phyloP scores from a whole-genome alignment of 768 basidiomycete species.

The Sarcomyxa edulis region DNA sequence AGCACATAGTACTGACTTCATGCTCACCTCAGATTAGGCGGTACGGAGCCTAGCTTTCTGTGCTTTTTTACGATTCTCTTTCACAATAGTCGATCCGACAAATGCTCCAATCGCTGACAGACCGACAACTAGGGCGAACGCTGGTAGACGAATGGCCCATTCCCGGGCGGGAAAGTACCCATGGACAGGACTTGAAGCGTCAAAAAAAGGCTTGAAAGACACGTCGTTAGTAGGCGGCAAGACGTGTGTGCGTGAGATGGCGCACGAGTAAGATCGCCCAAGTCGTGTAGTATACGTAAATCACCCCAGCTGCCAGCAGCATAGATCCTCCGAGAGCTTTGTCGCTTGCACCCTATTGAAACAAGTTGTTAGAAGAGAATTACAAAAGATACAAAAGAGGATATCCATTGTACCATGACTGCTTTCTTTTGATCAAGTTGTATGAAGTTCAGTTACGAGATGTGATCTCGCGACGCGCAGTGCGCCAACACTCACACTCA shows the following conservation, averaged over 20 bases:
- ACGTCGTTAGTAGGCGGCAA: slow-evolving; percentile 4
- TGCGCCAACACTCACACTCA: no score
- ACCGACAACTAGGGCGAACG: slow-evolving; percentile 76
- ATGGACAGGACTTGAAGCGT: slow-evolving; percentile 67
- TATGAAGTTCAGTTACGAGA: no score
- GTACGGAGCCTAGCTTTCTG: slow-evolving; percentile 57
- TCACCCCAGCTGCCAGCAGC: slow-evolving; percentile 69
- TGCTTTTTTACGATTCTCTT: slow-evolving; percentile 67
- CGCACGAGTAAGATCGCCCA: slow-evolving; percentile 88
- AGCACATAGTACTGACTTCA: no score
- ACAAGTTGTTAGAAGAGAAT: no score
- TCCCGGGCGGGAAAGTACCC: slow-evolving; percentile 80
- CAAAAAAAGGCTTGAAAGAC: slow-evolving; percentile 69
- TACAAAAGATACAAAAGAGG: no score
- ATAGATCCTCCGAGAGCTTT: slow-evolving; percentile 75
- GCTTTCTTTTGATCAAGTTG: no score
- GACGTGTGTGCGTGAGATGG: slow-evolving; percentile 5
- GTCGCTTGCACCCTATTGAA: slow-evolving; percentile 73
- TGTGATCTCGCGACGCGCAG: no score
- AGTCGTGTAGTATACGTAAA: slow-evolving; percentile 86
- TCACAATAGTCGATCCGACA: slow-evolving; percentile 69
- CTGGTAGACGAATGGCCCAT: slow-evolving; percentile 89
- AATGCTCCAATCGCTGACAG: slow-evolving; percentile 77
- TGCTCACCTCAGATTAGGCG: slow-evolving; percentile 43
- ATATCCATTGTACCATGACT: no score